Evolutionary conservation across 169 alveolate genomes (phyloP).

Genomic region (Plasmodium vinckei): DNA sequence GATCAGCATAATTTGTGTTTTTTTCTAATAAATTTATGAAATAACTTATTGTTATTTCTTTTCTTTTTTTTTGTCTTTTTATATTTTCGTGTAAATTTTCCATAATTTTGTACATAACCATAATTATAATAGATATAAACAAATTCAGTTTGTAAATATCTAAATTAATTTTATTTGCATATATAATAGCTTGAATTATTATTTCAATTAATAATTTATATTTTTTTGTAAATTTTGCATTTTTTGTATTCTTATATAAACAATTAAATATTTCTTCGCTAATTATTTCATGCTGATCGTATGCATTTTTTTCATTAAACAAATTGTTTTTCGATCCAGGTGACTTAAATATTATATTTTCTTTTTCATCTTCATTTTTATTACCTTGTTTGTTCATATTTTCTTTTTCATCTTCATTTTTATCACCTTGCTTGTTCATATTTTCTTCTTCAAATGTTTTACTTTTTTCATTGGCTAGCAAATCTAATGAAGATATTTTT

Average conservation of each 20-base stretch:
- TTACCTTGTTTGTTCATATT: neutral
- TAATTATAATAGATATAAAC: constrained; percentile 57
- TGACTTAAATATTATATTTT: neutral
- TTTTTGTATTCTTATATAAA: constrained; percentile 2
- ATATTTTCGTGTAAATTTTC: constrained; percentile 38
- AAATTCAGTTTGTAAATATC: constrained; percentile 53
- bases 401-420: neutral
- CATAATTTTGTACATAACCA: constrained; percentile 29
- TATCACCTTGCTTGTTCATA: constrained; percentile 1
- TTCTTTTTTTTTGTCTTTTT: constrained; percentile 18
- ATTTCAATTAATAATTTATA: constrained; percentile 15
- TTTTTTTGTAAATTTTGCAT: constrained; percentile 7
- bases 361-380: neutral
- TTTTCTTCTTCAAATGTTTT: neutral
- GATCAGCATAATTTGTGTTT: constrained; percentile 5
- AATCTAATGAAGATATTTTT: neutral
- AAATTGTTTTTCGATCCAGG: neutral
- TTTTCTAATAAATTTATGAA: constrained; percentile 34
- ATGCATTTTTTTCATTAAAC: constrained; percentile 18
- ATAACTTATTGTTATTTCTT: constrained; percentile 38
- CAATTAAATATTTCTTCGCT: constrained; percentile 24
- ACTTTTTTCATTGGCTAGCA: neutral
- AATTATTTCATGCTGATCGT: constrained; percentile 32
- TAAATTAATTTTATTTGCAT: constrained; percentile 35
- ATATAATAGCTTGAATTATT: constrained; percentile 50